Conservation (phyloP, 2,329 filamentous ascomycete genomes). For the Albifimbria verrucaria region DNA sequence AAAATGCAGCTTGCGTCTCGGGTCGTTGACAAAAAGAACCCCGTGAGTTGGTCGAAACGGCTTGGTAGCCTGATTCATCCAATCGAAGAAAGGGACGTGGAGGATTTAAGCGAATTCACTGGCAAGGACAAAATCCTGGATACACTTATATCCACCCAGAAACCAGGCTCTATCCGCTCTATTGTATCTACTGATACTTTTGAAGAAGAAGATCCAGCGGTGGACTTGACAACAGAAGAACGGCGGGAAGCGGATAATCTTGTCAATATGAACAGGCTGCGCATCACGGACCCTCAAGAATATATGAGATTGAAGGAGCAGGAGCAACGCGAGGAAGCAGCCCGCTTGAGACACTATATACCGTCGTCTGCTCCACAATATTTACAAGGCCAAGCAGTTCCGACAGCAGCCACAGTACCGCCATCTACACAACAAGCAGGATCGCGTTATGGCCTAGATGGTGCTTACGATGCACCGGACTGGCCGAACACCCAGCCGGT, state of each 20-base stretch:
- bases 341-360: neutral
- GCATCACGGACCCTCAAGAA: slow-evolving; percentile 27
- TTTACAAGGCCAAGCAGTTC: neutral
- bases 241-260: slow-evolving; percentile 47
- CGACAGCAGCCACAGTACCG: neutral
- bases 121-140: slow-evolving; percentile 65
- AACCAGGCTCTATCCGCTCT: slow-evolving; percentile 40
- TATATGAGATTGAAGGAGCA: slow-evolving; percentile 19
- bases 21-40: slow-evolving; percentile 81
- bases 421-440: neutral
- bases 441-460: neutral
- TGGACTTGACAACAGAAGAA: slow-evolving; percentile 57
- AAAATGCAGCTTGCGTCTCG: slow-evolving; percentile 77
- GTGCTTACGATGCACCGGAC: neutral
- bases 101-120: slow-evolving; percentile 48
- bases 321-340: neutral
- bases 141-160: slow-evolving; percentile 36
- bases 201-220: slow-evolving; percentile 62
- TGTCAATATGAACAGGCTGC: slow-evolving; percentile 28
- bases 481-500: too few relatives aligned
- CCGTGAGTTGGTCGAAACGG: slow-evolving; percentile 61
- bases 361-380: neutral
- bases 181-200: slow-evolving; percentile 71
- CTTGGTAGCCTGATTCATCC: slow-evolving; percentile 55
- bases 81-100: slow-evolving; percentile 48